phyloP scores from a whole-genome alignment of 139 green algal species.

The Gonium pectorale region DNA sequence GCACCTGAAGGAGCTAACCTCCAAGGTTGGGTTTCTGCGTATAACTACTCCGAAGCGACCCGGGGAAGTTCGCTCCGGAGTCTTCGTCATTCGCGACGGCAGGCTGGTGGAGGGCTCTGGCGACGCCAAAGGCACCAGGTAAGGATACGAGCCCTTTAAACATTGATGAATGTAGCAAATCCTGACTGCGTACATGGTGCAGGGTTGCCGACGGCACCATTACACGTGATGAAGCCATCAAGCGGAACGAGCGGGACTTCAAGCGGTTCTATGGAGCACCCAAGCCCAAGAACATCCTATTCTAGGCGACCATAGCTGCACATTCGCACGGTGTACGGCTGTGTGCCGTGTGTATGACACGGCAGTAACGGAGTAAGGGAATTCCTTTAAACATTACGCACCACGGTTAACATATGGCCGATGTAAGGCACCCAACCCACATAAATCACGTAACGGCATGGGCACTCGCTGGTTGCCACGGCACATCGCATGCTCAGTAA shows the following conservation, averaged over 20 bases:
- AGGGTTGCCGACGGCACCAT: slow-evolving; percentile 79
- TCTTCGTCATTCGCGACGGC: slow-evolving; percentile 53
- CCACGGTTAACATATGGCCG: too few species aligned
- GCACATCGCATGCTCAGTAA: too few species aligned
- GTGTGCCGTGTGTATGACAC: too few species aligned
- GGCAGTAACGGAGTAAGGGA: too few species aligned
- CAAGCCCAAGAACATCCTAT: slow-evolving; percentile 56
- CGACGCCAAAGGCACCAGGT: slow-evolving; percentile 53
- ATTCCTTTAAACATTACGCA: too few species aligned
- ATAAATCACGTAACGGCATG: too few species aligned
- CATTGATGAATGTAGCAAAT: background rate
- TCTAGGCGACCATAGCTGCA: slow-evolving; percentile 44
- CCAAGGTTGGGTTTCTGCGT: slow-evolving; percentile 49
- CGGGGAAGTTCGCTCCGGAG: slow-evolving; percentile 37
- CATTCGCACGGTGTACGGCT: too few species aligned
- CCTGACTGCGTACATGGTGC: background rate
- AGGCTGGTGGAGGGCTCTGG: slow-evolving; percentile 45
- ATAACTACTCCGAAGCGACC: slow-evolving; percentile 51
- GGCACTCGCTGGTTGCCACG: too few species aligned
- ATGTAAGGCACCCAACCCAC: too few species aligned
- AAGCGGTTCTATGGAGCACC: slow-evolving; percentile 56
- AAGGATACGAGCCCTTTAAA: background rate
- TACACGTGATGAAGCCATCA: slow-evolving; percentile 69
- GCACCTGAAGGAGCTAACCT: slow-evolving; percentile 48
- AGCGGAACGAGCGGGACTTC: slow-evolving; percentile 57